Evolutionary conservation across 805 yeast genomes (phyloP), one percentile per base, ranked within the genome.

Genomic region (Cyberlindnera mrakii): DNA sequence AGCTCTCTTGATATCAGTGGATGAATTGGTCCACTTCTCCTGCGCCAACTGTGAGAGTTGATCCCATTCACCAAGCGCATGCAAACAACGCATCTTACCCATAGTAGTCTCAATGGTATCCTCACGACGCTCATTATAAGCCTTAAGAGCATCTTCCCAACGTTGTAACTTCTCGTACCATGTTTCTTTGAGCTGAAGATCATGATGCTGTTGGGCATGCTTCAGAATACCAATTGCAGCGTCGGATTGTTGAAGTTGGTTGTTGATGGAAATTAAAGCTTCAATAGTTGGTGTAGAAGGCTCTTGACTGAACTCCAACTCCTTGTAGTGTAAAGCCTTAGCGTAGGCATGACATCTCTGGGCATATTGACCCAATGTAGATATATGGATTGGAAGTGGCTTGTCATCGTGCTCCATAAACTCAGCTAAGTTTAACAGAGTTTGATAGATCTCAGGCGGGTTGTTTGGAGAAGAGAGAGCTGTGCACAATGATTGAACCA

Each of bases 11-110:
- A 80, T 78, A 15, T 88, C 96, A 25, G 80, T 72, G 1, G 86
- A 71, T 0, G 95, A 76, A 27, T 72, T 68, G 16, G 67, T 70
- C 99, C 99, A 93, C 58, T 86, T 88, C 35, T 80, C 82, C 52
- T 80, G 82, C 0, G 97, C 96, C 43, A 93, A 67, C 47, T 83
- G 85, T 10, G 95, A 82, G 19, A 95, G 69, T 52, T 83, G 85
- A 49, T 91, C 98, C 98, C 99, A 95, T 64, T 93, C 97, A 39
- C 99, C 99, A n/a, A 93, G 69, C 0, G 99, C 99, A 66, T 93
- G 97, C 48, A 91, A 69, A 64, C 98, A 90, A 64, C 98, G 77
- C 97, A 93, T 88, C 58, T 91, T 90, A 67, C 99, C 99, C 90
- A 91, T 82, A 5, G 91, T 85, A 1, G 89, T 82, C 50, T 91